These are phyloP conservation scores for Bruguiera gymnorhiza DNA, from an alignment of 345 rosid species.

Conservation along the genomic window DNA sequence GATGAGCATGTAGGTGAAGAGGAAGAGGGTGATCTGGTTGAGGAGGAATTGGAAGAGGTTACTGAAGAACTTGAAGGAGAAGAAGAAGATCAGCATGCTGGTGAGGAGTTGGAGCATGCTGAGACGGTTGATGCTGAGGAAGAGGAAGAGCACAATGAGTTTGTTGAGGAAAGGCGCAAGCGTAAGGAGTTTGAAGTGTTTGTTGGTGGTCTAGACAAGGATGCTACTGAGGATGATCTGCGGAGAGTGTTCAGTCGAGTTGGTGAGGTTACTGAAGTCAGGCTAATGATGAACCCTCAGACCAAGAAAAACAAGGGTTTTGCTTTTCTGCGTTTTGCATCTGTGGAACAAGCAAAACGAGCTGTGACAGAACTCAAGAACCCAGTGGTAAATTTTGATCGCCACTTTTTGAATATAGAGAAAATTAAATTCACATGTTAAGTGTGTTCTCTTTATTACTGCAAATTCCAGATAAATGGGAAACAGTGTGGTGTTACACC, in stretches of 20 bases:
- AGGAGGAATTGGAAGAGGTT: slow-evolving; percentile 59
- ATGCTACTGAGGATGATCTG: slow-evolving; percentile 75
- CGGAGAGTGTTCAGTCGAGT: slow-evolving; percentile 70
- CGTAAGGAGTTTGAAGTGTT: slow-evolving; percentile 96
- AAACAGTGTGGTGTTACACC: slow-evolving; percentile 95
- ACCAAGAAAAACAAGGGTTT: slow-evolving; percentile 94
- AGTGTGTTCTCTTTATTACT: slow-evolving; percentile 33
- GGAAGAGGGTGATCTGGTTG: slow-evolving; percentile 62
- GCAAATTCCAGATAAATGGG: slow-evolving; percentile 83
- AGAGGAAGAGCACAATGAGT: slow-evolving; percentile 65
- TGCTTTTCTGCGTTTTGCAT: slow-evolving; percentile 94
- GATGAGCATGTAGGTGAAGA: slow-evolving; percentile 58
- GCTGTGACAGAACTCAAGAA: slow-evolving; percentile 76
- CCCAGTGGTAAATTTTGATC: slow-evolving; percentile 73
- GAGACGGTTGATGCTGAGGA: slow-evolving; percentile 48
- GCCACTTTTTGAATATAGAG: slow-evolving; percentile 31
- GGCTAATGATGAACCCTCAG: slow-evolving; percentile 86
- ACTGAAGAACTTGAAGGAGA: slow-evolving; percentile 58
- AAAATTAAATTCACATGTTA: slow-evolving; percentile 27
- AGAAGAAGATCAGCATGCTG: slow-evolving; percentile 51
- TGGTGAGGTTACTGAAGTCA: slow-evolving; percentile 82
- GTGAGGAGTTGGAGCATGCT: slow-evolving; percentile 45
- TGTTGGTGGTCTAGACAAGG: slow-evolving; percentile 92
- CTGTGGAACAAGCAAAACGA: slow-evolving; percentile 84
- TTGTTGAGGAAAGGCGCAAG: slow-evolving; percentile 82